A percentile compares a stretch with the other conserved stretches of the same genome.
phyloP scores from a whole-genome alignment of 2,329 filamentous ascomycete species.

The Rosellinia necatrix region DNA sequence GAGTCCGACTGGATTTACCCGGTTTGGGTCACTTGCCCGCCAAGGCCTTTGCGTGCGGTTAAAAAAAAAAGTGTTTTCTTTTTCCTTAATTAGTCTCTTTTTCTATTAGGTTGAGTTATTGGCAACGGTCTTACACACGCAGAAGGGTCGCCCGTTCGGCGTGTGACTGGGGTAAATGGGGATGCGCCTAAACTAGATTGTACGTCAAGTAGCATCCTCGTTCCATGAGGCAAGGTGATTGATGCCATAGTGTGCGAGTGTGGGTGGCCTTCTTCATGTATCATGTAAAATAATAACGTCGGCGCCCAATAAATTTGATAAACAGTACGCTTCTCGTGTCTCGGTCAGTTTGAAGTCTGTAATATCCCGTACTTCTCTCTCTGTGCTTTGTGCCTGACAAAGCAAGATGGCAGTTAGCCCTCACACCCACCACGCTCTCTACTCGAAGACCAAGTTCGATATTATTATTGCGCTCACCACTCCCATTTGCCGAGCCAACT shows the following conservation, averaged over 20 bases:
- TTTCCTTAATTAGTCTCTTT: slow-evolving; percentile 5
- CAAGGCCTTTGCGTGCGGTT: slow-evolving; percentile 4
- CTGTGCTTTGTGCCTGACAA: too few relatives aligned
- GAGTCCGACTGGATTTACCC: slow-evolving; percentile 15
- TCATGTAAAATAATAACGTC: slow-evolving; percentile 6
- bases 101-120: slow-evolving; percentile 5
- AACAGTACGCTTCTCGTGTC: too few relatives aligned
- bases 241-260: slow-evolving; percentile 31
- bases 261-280: slow-evolving; percentile 19
- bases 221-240: slow-evolving; percentile 42
- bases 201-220: slow-evolving; percentile 49
- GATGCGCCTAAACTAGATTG: slow-evolving; percentile 47
- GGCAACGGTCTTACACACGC: slow-evolving; percentile 7
- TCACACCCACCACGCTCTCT: too few relatives aligned
- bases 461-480: too few relatives aligned
- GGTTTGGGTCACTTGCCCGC: slow-evolving; percentile 1
- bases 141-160: slow-evolving; percentile 17
- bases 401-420: too few relatives aligned
- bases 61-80: slow-evolving; percentile 18
- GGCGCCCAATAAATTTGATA: too few relatives aligned
- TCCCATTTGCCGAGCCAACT: too few relatives aligned
- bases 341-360: too few relatives aligned
- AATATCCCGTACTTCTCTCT: too few relatives aligned
- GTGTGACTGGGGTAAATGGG: slow-evolving; percentile 37
- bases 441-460: too few relatives aligned